Percentiles rank a stretch among this genome's conserved stretches.
These are phyloP conservation scores for Dissoconium aciculare DNA, from an alignment of 2,329 filamentous ascomycete genomes.

Conservation along the genomic window DNA sequence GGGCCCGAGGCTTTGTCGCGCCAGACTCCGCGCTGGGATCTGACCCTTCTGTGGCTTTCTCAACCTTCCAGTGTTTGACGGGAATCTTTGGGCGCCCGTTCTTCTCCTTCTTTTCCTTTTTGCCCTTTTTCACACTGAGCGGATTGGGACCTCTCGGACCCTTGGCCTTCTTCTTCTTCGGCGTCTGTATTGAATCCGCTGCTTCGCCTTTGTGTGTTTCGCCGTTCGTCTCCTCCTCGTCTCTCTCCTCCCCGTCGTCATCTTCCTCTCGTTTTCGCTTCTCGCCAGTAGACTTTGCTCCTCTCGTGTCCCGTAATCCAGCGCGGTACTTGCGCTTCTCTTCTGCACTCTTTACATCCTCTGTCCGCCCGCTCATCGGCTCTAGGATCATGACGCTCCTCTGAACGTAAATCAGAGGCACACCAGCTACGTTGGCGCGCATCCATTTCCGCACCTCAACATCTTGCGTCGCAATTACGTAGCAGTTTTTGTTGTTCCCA, in stretches of 20 bases:
- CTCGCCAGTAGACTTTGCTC: slow-evolving; percentile 9
- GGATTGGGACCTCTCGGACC: slow-evolving; percentile 59
- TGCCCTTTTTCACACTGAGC: slow-evolving; percentile 53
- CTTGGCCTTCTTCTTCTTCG: slow-evolving; percentile 41
- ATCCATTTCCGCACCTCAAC: slow-evolving; percentile 47
- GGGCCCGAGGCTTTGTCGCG: too few relatives aligned
- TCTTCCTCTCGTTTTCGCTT: slow-evolving; percentile 22
- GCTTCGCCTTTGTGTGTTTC: slow-evolving; percentile 10
- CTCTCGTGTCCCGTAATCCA: slow-evolving; percentile 38
- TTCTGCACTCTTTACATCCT: slow-evolving; percentile 47
- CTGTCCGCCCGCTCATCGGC: slow-evolving; percentile 57
- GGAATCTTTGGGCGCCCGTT: too few relatives aligned
- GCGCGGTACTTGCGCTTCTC: slow-evolving; percentile 61
- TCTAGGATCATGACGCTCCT: slow-evolving; percentile 66
- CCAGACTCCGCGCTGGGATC: too few relatives aligned
- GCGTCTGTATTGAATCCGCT: slow-evolving; percentile 26
- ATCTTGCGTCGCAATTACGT: slow-evolving; percentile 64
- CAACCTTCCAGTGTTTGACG: too few relatives aligned
- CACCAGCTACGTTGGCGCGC: slow-evolving; percentile 48
- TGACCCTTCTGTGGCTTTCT: too few relatives aligned
- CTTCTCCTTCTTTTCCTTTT: too few relatives aligned
- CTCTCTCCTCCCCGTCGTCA: slow-evolving; percentile 14
- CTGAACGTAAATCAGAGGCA: slow-evolving; percentile 65
- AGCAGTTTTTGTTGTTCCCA: slow-evolving; percentile 61
- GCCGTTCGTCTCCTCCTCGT: slow-evolving; percentile 21